Percentiles rank a stretch among this genome's conserved stretches.
phyloP scores from a whole-genome alignment of 2,329 filamentous ascomycete genomes.

The Basipetospora chlamydospora region DNA sequence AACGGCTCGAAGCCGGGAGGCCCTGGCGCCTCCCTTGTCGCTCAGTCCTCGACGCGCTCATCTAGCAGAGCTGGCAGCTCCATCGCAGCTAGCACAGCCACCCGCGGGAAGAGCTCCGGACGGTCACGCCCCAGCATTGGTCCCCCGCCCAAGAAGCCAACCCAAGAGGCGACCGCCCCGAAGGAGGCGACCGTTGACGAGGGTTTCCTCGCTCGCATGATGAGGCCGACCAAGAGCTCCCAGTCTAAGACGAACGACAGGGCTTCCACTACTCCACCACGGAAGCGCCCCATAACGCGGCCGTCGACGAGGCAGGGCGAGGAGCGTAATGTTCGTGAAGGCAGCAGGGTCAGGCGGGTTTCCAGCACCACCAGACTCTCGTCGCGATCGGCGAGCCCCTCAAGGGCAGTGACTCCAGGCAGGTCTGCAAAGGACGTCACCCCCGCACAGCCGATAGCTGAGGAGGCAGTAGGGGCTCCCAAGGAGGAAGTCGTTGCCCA shows the following conservation, averaged over 20 bases:
- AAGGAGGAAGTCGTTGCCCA: slow-evolving; percentile 1
- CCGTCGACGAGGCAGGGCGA: slow-evolving; percentile 4
- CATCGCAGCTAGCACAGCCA: slow-evolving; percentile 18
- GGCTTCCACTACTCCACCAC: slow-evolving; percentile 32
- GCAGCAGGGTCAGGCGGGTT: slow-evolving; percentile 4
- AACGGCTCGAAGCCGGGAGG: neutral
- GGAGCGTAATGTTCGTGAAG: slow-evolving; percentile 3
- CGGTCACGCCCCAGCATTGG: slow-evolving; percentile 38
- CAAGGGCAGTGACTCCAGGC: neutral
- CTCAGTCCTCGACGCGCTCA: slow-evolving; percentile 23
- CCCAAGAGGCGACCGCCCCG: slow-evolving; percentile 29
- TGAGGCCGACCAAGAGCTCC: slow-evolving; percentile 58
- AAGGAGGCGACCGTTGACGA: slow-evolving; percentile 47
- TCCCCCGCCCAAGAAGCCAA: slow-evolving; percentile 39
- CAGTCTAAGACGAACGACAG: slow-evolving; percentile 56
- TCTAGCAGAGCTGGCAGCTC: slow-evolving; percentile 30
- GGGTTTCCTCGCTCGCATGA: slow-evolving; percentile 67
- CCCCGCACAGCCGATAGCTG: neutral
- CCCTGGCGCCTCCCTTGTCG: too few relatives aligned
- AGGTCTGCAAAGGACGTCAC: neutral
- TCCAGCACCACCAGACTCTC: slow-evolving; percentile 11
- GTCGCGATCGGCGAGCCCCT: slow-evolving; percentile 2
- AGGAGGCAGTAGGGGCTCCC: slow-evolving; percentile 3
- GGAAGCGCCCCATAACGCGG: slow-evolving; percentile 16
- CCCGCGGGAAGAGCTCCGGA: slow-evolving; percentile 28